Evolutionary conservation across 2,329 filamentous ascomycete species (phyloP).

Genomic region (Colletotrichum aenigma): DNA sequence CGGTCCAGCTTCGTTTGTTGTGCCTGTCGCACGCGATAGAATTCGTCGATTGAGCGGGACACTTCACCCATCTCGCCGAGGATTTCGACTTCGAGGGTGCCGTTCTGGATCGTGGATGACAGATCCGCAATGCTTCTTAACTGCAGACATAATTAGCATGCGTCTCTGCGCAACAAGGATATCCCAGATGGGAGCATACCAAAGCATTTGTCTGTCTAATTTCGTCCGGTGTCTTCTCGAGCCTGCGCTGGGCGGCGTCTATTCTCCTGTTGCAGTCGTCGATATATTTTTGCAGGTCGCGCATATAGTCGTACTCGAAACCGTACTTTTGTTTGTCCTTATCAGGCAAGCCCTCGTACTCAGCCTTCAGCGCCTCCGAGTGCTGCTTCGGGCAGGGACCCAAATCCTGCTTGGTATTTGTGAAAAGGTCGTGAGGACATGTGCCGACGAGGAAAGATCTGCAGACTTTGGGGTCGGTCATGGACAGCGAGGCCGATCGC

Average conservation of each 20-base stretch:
- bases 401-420: constrained; percentile 98
- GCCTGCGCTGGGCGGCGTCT: constrained; percentile 82
- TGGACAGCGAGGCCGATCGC: constrained; percentile 80
- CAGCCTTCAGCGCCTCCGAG: constrained; percentile 83
- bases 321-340: constrained; percentile 78
- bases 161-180: fast-evolving
- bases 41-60: constrained; percentile 82
- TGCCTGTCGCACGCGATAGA: constrained; percentile 82
- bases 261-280: constrained; percentile 96
- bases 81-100: constrained; percentile 84
- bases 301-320: constrained; percentile 96
- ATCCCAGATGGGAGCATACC: constrained; percentile 38
- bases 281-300: constrained; percentile 95
- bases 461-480: constrained; percentile 67
- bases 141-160: constrained; percentile 36
- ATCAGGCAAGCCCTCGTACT: constrained; percentile 79
- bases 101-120: constrained; percentile 76
- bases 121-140: constrained; percentile 88
- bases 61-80: constrained; percentile 84
- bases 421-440: constrained; percentile 79
- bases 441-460: constrained; percentile 24
- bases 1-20: constrained; percentile 82
- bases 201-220: constrained; percentile 93
- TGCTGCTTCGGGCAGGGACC: constrained; percentile 89
- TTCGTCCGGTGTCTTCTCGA: constrained; percentile 98